phyloP scores from a whole-genome alignment of 2,329 filamentous ascomycete species.

The Onygenales sp. region DNA sequence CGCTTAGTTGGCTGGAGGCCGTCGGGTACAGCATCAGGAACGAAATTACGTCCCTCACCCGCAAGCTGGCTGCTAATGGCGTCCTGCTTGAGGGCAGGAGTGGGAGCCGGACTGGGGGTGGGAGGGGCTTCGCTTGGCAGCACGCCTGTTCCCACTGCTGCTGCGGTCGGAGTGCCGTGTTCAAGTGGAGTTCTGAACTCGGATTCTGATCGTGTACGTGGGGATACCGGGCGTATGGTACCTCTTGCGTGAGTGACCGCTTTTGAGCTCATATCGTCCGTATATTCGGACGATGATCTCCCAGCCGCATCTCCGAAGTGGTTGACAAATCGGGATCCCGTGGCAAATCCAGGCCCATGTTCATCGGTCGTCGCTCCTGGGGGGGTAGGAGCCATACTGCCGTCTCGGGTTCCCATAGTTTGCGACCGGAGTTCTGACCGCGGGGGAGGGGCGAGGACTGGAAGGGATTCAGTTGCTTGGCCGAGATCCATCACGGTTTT shows the following conservation, averaged over 20 bases:
- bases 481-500: conserved; percentile 15
- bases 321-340: neutral
- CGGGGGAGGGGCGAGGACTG: neutral
- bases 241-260: conserved; percentile 7
- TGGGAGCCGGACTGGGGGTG: neutral
- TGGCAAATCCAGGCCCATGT: neutral
- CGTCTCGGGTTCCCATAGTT: no score
- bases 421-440: neutral
- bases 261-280: conserved; percentile 2
- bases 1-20: neutral
- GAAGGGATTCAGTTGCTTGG: conserved; percentile 12
- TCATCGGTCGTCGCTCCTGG: neutral
- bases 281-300: neutral
- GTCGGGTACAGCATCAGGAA: neutral
- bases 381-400: neutral
- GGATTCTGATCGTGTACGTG: neutral
- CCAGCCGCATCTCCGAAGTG: neutral
- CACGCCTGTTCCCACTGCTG: neutral
- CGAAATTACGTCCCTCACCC: neutral
- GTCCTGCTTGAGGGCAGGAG: neutral
- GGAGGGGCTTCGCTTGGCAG: neutral
- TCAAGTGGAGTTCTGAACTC: neutral
- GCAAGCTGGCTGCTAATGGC: neutral
- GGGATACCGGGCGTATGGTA: neutral
- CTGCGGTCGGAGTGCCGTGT: neutral